A percentile compares a stretch with the other conserved stretches of the same genome.
These are phyloP conservation scores for Lycium barbarum DNA, from an alignment of 257 asterid genomes.

Conservation along the genomic window DNA sequence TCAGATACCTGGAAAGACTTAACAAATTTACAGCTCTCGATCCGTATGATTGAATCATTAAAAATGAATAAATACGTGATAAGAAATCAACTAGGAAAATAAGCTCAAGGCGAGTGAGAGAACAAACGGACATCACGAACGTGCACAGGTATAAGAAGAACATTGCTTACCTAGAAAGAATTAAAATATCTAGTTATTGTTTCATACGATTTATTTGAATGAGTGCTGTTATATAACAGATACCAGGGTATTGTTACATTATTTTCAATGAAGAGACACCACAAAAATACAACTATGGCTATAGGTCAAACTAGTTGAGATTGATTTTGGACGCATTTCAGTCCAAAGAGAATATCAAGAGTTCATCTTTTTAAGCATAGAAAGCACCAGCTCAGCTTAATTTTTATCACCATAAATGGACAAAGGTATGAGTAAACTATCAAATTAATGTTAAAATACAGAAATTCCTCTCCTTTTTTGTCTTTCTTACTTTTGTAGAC, in stretches of 20 bases:
- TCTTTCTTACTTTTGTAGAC: not conserved
- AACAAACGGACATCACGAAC: not conserved
- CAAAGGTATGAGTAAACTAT: not conserved
- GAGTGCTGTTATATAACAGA: not conserved
- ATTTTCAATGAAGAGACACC: not conserved
- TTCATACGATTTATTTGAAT: not conserved
- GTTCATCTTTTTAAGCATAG: not conserved
- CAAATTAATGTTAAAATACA: not conserved
- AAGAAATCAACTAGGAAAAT: not conserved
- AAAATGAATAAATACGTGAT: not conserved
- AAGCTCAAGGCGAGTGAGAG: not conserved
- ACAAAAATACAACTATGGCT: not conserved
- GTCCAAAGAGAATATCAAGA: conserved; percentile 1
- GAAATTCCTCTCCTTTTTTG: not conserved
- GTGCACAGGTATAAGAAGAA: not conserved
- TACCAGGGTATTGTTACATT: not conserved
- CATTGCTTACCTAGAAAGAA: not conserved
- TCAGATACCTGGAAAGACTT: not conserved
- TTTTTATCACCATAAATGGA: not conserved
- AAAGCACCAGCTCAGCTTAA: conserved; percentile 2
- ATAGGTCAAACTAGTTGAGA: not conserved
- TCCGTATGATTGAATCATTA: not conserved
- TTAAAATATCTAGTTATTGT: not conserved
- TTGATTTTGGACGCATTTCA: not conserved
- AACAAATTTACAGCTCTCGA: not conserved